Evolutionary conservation across 371 early-diverging fungal species (phyloP).

Genomic region (Blakeslea trispora): DNA sequence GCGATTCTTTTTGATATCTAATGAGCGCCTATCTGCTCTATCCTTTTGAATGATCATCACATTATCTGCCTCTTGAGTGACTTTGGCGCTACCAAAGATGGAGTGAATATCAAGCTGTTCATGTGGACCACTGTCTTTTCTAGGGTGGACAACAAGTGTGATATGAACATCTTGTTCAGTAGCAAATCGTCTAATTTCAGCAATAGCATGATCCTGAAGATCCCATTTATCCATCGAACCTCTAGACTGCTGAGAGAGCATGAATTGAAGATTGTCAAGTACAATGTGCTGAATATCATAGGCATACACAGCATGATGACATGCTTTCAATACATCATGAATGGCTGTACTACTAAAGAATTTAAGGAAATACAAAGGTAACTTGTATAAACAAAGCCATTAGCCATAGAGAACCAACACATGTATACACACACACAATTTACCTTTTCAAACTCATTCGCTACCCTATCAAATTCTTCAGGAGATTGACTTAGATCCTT

Average conservation of each 20-base stretch:
- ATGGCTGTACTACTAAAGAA: slow-evolving; percentile 77
- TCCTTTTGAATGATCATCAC: slow-evolving; percentile 70
- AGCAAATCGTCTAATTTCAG: slow-evolving; percentile 68
- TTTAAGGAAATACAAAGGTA: slow-evolving; percentile 78
- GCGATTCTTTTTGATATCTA: slow-evolving; percentile 76
- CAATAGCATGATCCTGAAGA: slow-evolving; percentile 70
- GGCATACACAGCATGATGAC: slow-evolving; percentile 71
- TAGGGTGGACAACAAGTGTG: slow-evolving; percentile 76
- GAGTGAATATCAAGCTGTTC: slow-evolving; percentile 68
- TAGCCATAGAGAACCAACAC: too few relatives aligned
- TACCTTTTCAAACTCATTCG: slow-evolving; percentile 68
- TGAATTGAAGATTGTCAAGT: slow-evolving; percentile 81
- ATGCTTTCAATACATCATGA: slow-evolving; percentile 66
- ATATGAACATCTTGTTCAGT: slow-evolving; percentile 77
- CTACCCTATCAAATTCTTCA: slow-evolving; percentile 56
- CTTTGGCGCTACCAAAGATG: slow-evolving; percentile 79
- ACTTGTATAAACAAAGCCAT: too few relatives aligned
- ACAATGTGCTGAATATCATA: slow-evolving; percentile 76
- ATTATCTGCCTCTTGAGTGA: slow-evolving; percentile 85
- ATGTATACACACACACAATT: too few relatives aligned
- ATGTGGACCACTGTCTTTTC: slow-evolving; percentile 54
- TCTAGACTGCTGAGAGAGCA: slow-evolving; percentile 71
- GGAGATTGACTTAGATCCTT: slow-evolving; percentile 52
- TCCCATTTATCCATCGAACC: slow-evolving; percentile 70
- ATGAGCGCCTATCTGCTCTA: slow-evolving; percentile 32